Conservation (phyloP, 768 basidiomycete genomes). For the Leucocoprinus leucothites region DNA sequence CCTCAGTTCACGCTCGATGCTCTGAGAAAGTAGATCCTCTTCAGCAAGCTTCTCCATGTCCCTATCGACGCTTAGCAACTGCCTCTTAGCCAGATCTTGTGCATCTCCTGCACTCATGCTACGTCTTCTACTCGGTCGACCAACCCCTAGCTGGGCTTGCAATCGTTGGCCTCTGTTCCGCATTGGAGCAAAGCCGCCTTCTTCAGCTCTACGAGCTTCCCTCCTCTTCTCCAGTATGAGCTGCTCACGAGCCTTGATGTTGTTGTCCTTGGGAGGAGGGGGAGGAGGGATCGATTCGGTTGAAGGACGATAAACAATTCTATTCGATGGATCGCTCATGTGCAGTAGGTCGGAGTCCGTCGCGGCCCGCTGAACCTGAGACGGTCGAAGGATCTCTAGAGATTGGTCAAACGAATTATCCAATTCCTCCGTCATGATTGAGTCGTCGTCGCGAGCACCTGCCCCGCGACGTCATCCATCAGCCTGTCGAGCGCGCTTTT, state of each 20-base stretch:
- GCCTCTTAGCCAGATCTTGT: constrained; percentile 39
- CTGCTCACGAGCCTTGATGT: constrained; percentile 62
- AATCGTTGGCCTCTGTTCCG: constrained; percentile 15
- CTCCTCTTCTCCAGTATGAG: constrained; percentile 70
- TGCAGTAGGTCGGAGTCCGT: constrained; percentile 47
- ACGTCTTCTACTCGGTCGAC: constrained; percentile 57
- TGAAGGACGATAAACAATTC: constrained; percentile 41
- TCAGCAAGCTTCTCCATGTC: constrained; percentile 26
- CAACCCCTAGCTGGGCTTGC: constrained; percentile 32
- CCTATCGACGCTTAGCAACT: constrained; percentile 34
- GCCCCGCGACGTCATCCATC: constrained; percentile 64
- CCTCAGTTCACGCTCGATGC: constrained; percentile 71
- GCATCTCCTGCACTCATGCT: constrained; percentile 82
- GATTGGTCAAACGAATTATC: constrained; percentile 25
- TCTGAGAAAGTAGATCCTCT: constrained; percentile 59
- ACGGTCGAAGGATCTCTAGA: constrained; percentile 17
- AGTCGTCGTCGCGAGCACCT: constrained; percentile 36
- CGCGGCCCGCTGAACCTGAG: constrained; percentile 44
- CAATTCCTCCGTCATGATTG: constrained; percentile 39
- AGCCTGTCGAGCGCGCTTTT: constrained; percentile 69
- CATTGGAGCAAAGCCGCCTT: constrained; percentile 31
- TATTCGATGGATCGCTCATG: constrained; percentile 33
- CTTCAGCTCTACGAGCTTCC: constrained; percentile 53
- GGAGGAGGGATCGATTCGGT: constrained; percentile 39
- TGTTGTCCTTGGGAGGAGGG: constrained; percentile 56